A percentile compares a stretch with the other conserved stretches of the same genome.
phyloP scores from a whole-genome alignment of 306 rosid species.

The Cicer arietinum region DNA sequence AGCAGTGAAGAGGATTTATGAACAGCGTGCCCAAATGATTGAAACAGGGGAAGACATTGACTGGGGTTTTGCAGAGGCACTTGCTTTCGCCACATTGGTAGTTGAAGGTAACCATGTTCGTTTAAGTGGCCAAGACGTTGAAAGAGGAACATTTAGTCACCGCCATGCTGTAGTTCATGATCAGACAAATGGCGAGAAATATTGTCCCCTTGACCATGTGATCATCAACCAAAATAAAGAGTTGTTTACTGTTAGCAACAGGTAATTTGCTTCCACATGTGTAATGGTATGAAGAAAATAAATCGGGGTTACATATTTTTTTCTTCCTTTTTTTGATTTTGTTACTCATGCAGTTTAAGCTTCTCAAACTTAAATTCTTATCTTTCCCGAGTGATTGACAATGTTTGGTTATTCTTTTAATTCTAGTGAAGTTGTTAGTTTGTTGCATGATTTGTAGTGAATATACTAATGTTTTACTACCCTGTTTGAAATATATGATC shows the following conservation, averaged over 20 bases:
- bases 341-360: conserved; percentile 18
- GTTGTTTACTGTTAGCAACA: conserved; percentile 97
- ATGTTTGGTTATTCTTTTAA: conserved; percentile 3
- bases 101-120: conserved; percentile 93
- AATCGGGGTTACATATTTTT: background rate
- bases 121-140: conserved; percentile 94
- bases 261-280: conserved; percentile 51
- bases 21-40: conserved; percentile 81
- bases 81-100: conserved; percentile 86
- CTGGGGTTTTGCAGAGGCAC: conserved; percentile 97
- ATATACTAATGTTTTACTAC: background rate
- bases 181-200: conserved; percentile 73
- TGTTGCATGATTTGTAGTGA: background rate
- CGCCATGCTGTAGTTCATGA: conserved; percentile 92
- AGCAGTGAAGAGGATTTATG: conserved; percentile 90
- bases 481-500: background rate
- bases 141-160: conserved; percentile 96
- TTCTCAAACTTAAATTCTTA: conserved; percentile 28
- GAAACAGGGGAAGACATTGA: conserved; percentile 88
- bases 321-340: conserved; percentile 11
- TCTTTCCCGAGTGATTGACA: background rate
- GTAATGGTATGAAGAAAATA: conserved; percentile 14
- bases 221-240: conserved; percentile 76
- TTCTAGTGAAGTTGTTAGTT: background rate
- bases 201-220: conserved; percentile 86